phyloP scores from a whole-genome alignment of 2,329 filamentous ascomycete species.

The Diaporthe sp. region DNA sequence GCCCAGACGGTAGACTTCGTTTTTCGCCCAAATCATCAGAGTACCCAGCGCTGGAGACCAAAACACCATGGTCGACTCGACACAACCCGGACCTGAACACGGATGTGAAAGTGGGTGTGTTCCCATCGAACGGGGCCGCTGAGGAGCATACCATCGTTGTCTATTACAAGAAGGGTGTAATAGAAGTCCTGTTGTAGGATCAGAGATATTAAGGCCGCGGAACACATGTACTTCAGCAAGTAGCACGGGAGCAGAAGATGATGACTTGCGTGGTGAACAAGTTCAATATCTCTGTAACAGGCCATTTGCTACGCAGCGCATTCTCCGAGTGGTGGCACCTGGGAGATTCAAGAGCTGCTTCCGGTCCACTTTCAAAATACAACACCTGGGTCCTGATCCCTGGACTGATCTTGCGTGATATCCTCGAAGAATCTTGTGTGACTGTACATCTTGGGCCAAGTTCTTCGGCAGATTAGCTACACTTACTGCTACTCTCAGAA shows the following conservation, averaged over 20 bases:
- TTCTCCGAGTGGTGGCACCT: not conserved
- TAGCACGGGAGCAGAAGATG: too few relatives aligned
- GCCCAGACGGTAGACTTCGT: not conserved
- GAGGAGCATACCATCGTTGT: not conserved
- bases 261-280: not conserved
- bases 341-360: not conserved
- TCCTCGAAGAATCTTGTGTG: not conserved
- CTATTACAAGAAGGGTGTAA: not conserved
- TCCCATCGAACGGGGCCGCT: not conserved
- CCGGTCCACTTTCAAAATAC: not conserved
- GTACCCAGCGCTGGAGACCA: not conserved
- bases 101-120: conserved; percentile 11
- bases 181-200: not conserved
- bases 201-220: too few relatives aligned
- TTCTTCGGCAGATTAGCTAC: too few relatives aligned
- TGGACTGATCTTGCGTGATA: not conserved
- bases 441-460: not conserved
- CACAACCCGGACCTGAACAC: conserved; percentile 1
- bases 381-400: not conserved
- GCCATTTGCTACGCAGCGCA: too few relatives aligned
- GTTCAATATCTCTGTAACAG: too few relatives aligned
- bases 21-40: not conserved
- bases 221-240: too few relatives aligned
- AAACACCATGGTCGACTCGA: not conserved
- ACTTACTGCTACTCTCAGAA: too few relatives aligned